phyloP scores from a whole-genome alignment of 2,329 filamentous ascomycete species.

The Microsporum ferrugineum region DNA sequence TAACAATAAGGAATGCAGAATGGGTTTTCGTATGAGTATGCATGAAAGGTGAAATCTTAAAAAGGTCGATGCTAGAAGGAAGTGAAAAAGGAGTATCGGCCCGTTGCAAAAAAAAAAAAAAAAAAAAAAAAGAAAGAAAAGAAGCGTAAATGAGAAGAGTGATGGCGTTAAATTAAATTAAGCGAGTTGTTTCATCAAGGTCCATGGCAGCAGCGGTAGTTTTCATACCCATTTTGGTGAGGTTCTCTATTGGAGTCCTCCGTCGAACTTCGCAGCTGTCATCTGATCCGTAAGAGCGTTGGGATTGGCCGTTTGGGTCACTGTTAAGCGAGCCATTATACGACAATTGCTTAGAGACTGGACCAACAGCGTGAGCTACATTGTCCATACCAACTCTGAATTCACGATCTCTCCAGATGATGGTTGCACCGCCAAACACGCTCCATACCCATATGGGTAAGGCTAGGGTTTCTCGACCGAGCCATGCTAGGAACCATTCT shows the following conservation, averaged over 20 bases:
- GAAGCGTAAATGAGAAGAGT: background rate
- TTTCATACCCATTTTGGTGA: slow-evolving; percentile 2
- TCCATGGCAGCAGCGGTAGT: slow-evolving; percentile 6
- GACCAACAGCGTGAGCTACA: slow-evolving; percentile 51
- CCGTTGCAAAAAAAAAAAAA: background rate
- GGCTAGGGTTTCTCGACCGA: slow-evolving; percentile 70
- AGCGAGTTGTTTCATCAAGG: background rate
- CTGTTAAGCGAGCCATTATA: background rate
- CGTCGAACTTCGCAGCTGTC: slow-evolving; percentile 7
- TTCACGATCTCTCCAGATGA: slow-evolving; percentile 72
- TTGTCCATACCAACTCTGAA: slow-evolving; percentile 79
- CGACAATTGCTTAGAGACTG: background rate
- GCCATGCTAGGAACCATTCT: slow-evolving; percentile 71
- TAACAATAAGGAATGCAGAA: background rate
- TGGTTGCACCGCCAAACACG: slow-evolving; percentile 73
- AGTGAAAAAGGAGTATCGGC: background rate
- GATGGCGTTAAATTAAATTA: background rate
- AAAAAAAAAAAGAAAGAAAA: background rate
- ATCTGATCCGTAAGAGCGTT: slow-evolving; percentile 1
- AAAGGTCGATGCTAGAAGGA: background rate
- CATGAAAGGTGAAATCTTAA: background rate
- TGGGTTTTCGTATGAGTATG: background rate
- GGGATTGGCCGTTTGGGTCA: background rate
- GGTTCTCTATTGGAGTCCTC: slow-evolving; percentile 10
- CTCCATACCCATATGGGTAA: slow-evolving; percentile 86